Evolutionary conservation across 257 asterid genomes (phyloP).

Genomic region (Scutellaria baicalensis): DNA sequence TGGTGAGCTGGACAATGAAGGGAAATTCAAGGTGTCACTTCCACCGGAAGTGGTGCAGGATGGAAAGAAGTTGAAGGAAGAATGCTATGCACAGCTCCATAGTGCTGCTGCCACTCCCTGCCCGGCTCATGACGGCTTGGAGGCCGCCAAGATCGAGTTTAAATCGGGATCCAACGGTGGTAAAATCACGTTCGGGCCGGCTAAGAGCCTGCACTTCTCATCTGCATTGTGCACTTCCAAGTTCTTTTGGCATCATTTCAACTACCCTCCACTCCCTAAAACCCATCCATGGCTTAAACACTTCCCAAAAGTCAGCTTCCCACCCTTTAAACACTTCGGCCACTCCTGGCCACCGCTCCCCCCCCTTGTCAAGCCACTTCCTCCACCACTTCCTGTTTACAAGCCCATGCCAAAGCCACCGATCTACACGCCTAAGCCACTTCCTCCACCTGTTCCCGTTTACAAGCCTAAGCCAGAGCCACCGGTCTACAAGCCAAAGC

Average conservation of each 20-base stretch:
- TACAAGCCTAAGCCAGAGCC: conserved; percentile 16
- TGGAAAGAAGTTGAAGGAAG: conserved; percentile 45
- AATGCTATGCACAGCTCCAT: conserved; percentile 82
- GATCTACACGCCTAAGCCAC: neutral
- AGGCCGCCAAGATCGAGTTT: conserved; percentile 48
- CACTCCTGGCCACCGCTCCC: conserved; percentile 33
- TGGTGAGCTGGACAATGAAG: conserved; percentile 50
- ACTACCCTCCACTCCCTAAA: conserved; percentile 53
- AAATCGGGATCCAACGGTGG: conserved; percentile 31
- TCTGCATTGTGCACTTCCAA: conserved; percentile 69
- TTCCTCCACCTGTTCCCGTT: conserved; percentile 20
- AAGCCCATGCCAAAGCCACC: conserved; percentile 19
- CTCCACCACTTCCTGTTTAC: conserved; percentile 21
- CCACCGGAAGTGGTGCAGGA: conserved; percentile 35
- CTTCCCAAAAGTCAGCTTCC: conserved; percentile 25
- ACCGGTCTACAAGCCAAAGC: conserved; percentile 11
- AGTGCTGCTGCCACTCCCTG: conserved; percentile 65
- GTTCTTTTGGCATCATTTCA: conserved; percentile 56
- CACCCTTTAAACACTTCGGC: conserved; percentile 28
- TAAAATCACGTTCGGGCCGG: conserved; percentile 38
- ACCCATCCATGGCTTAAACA: conserved; percentile 31
- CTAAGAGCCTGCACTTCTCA: conserved; percentile 52
- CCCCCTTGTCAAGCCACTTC: conserved; percentile 26
- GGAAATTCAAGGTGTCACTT: conserved; percentile 56
- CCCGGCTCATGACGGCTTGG: conserved; percentile 53